Percentiles rank a stretch among this genome's conserved stretches.
These are phyloP conservation scores for Agaricus bisporus DNA, from an alignment of 768 basidiomycete species.

Conservation along the genomic window DNA sequence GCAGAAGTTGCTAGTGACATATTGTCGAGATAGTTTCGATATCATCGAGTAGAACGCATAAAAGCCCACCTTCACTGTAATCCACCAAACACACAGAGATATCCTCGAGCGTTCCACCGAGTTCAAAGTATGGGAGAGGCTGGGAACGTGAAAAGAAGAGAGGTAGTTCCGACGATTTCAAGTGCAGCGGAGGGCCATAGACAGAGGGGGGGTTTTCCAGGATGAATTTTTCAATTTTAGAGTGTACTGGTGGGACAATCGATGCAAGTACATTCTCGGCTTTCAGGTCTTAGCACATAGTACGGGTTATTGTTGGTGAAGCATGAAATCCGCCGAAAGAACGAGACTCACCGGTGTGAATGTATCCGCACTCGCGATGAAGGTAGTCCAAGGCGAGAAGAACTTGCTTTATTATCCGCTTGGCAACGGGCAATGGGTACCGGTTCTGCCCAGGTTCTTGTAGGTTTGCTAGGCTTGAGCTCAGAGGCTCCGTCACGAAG, in stretches of 20 bases:
- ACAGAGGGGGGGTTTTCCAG: neutral
- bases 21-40: no score
- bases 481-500: no score
- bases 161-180: neutral
- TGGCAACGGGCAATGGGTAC: neutral
- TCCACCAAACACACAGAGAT: conserved; percentile 9
- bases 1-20: neutral
- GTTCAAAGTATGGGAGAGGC: conserved; percentile 6
- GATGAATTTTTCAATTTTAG: conserved; percentile 4
- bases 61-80: conserved; percentile 6
- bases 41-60: neutral
- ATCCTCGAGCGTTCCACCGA: conserved; percentile 6
- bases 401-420: no score
- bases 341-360: conserved; percentile 4
- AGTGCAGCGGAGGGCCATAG: conserved; percentile 9
- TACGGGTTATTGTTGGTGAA: neutral
- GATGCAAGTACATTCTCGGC: conserved; percentile 5
- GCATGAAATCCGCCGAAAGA: neutral
- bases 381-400: conserved; percentile 9
- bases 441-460: no score
- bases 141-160: conserved; percentile 8
- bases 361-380: conserved; percentile 15
- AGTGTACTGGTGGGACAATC: conserved; percentile 7
- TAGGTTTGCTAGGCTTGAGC: no score
- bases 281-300: neutral